Percentiles rank a stretch among this genome's conserved stretches.
Evolutionary conservation across 192 early-diverging fungal genomes (phyloP).

Genomic region (Phlyctochytrium planicorne): DNA sequence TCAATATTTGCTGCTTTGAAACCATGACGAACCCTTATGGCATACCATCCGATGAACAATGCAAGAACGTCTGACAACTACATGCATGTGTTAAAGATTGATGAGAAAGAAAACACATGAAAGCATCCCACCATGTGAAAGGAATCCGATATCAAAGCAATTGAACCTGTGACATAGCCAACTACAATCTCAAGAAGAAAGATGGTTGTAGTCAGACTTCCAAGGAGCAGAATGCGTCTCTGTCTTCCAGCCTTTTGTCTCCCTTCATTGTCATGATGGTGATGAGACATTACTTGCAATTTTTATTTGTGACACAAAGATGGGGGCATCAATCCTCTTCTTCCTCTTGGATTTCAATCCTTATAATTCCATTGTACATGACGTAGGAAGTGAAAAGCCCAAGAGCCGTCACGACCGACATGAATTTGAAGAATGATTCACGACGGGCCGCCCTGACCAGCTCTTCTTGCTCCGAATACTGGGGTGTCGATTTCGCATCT

Average conservation of each 20-base stretch:
- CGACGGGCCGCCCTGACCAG: slow-evolving; percentile 23
- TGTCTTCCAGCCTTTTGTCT: too few relatives aligned
- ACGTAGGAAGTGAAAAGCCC: slow-evolving; percentile 54
- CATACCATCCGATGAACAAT: slow-evolving; percentile 74
- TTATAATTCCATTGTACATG: slow-evolving; percentile 61
- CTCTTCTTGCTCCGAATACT: slow-evolving; percentile 7
- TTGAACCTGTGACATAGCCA: slow-evolving; percentile 72
- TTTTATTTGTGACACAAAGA: too few relatives aligned
- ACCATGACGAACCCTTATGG: slow-evolving; percentile 48
- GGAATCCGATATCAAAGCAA: slow-evolving; percentile 86
- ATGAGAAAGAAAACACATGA: background rate
- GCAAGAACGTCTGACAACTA: slow-evolving; percentile 32
- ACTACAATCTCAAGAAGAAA: slow-evolving; percentile 81
- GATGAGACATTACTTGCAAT: too few relatives aligned
- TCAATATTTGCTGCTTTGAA: too few relatives aligned
- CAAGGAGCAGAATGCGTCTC: background rate
- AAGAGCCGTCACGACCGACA: slow-evolving; percentile 35
- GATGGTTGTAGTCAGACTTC: slow-evolving; percentile 36
- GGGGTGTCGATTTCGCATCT: background rate
- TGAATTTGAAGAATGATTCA: slow-evolving; percentile 25
- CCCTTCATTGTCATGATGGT: too few relatives aligned
- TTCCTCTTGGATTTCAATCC: slow-evolving; percentile 45
- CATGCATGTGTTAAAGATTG: background rate
- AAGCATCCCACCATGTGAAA: slow-evolving; percentile 72
- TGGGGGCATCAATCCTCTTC: too few relatives aligned